phyloP scores from a whole-genome alignment of 345 rosid species.

The Conringia planisiliqua region DNA sequence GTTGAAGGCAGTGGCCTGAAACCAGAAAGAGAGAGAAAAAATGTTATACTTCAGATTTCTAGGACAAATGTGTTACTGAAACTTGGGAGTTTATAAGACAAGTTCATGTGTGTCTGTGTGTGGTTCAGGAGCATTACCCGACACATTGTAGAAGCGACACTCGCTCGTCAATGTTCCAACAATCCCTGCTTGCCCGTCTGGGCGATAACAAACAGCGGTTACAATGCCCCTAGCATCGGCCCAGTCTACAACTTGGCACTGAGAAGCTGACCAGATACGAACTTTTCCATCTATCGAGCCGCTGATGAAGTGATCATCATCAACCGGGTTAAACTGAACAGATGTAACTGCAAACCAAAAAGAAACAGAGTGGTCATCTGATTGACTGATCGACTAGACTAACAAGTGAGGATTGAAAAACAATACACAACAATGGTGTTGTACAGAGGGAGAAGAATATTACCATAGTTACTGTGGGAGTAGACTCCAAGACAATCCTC shows the following conservation, averaged over 20 bases:
- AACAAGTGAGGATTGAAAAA: not conserved
- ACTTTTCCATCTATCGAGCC: constrained; percentile 90
- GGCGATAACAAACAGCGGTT: constrained; percentile 82
- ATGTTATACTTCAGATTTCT: not conserved
- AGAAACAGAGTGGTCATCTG: not conserved
- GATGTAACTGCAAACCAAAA: constrained; percentile 57
- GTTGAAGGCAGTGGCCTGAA: constrained; percentile 68
- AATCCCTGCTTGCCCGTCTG: constrained; percentile 68
- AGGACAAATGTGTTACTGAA: not conserved
- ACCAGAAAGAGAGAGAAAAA: not conserved
- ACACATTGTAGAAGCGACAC: constrained; percentile 54
- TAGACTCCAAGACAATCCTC: constrained; percentile 58
- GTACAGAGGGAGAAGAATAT: not conserved
- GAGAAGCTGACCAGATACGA: constrained; percentile 68
- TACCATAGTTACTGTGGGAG: constrained; percentile 79
- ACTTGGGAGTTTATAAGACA: not conserved
- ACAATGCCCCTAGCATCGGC: constrained; percentile 63
- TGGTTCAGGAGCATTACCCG: constrained; percentile 36
- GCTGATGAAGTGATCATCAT: constrained; percentile 68
- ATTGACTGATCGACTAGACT: not conserved
- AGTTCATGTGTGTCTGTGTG: not conserved
- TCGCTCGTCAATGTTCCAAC: constrained; percentile 53
- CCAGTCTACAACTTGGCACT: constrained; percentile 81
- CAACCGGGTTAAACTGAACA: constrained; percentile 78
- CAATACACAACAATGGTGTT: not conserved